Base-by-base conservation (phyloP, 805 yeast genomes). In the Candida ascalaphidarum region DNA sequence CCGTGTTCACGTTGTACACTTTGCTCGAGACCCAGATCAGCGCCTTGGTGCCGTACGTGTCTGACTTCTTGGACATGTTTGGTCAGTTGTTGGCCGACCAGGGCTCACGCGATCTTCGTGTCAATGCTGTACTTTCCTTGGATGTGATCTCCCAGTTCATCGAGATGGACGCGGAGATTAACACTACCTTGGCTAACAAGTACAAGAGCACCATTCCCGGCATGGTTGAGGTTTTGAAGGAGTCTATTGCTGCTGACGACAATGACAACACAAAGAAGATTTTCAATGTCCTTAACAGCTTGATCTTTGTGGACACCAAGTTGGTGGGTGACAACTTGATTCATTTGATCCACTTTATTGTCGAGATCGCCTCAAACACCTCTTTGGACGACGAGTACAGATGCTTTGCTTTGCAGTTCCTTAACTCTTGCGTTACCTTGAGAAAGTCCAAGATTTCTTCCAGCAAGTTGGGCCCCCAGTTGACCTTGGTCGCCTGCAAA, bases 241-340 rank as follows among this genome's bases (percentile, higher is more conserved):
- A 76, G 46, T 79, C 81, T 22, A 71, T 89, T 30, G 60, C 67
- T 29, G 68, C 71, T 20, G 81, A 74, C 43, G 96, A 92, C 48
- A 59, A 74, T 19, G 85, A 74, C 37, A 65, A 72, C 37, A 80
- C 88, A 28, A 75, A 71, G 55, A 72, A 74, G 40, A 71, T 88
- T 22, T 92, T 88, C 65, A 85, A 81, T 51, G 81, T 84, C 27
- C 77, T 92, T 62, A 84, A 81, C 60, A 80, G 81, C 39, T 68
- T 92, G 48, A 62, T 85, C 29, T 64, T 79, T 47, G 62, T 81
- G 38, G 96, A 88, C 48, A 67, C 81, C 46, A 77, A 77, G 46
- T 65, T 89, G 37, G 67, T 86, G 18, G 94, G 95, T 44, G 78
- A 81, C 46, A 68, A 75, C 40, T 67, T 89, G 39, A 59, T 76